phyloP scores from a whole-genome alignment of 495 filamentous ascomycete species.

The Aspergillus diversus region DNA sequence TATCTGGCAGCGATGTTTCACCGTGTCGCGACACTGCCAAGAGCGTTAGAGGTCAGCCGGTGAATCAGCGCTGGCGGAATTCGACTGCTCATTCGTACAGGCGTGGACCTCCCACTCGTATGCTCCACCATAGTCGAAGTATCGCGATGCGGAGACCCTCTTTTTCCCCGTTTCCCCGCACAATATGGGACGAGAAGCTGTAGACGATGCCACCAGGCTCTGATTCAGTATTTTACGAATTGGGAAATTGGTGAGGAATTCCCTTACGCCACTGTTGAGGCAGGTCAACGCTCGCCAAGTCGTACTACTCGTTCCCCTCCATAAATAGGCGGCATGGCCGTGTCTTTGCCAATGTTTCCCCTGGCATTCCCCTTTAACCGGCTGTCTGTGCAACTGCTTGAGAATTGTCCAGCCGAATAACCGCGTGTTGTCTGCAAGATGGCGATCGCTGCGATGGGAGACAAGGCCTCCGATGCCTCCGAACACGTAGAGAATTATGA shows the following conservation, averaged over 20 bases:
- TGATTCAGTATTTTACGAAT: not conserved
- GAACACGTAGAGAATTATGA: conserved; percentile 3
- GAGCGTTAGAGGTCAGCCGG: not conserved
- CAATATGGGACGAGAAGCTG: not conserved
- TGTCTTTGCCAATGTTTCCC: not conserved
- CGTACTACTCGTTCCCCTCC: not conserved
- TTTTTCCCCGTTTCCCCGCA: not conserved
- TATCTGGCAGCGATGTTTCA: too few species aligned
- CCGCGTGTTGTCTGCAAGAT: not conserved
- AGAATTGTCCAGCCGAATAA: not conserved
- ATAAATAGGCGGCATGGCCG: not conserved
- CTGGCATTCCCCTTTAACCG: not conserved
- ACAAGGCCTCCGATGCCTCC: not conserved
- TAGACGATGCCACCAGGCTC: not conserved
- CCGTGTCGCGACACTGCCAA: not conserved
- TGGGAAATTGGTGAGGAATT: not conserved
- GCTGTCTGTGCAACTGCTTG: not conserved
- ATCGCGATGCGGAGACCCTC: not conserved
- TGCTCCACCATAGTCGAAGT: not conserved
- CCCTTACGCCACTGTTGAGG: not conserved
- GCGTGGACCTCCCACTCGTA: not conserved
- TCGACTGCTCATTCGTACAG: not conserved
- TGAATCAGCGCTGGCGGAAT: not conserved
- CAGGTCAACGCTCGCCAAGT: not conserved
- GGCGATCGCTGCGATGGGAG: not conserved